A percentile compares a stretch with the other conserved stretches of the same genome.
Conservation (phyloP, 306 rosid species). For the Carpinus viminea region DNA sequence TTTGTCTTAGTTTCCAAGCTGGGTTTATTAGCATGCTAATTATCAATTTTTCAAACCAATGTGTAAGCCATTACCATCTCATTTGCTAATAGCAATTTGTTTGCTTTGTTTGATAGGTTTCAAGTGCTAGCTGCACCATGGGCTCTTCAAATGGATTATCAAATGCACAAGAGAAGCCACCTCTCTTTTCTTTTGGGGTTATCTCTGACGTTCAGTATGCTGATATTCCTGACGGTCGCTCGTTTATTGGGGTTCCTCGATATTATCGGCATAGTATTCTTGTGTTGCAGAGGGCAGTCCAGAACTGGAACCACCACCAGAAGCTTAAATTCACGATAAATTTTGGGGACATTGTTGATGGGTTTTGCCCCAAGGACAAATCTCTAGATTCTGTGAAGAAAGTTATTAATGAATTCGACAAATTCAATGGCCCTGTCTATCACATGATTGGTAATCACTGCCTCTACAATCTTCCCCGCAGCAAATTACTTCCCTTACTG, state of each 20-base stretch:
- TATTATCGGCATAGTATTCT: conserved; percentile 79
- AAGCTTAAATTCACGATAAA: conserved; percentile 67
- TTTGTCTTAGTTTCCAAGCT: not conserved
- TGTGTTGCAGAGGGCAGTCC: conserved; percentile 73
- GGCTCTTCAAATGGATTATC: conserved; percentile 41
- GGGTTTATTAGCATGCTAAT: not conserved
- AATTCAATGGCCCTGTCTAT: conserved; percentile 62
- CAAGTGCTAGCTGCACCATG: conserved; percentile 46
- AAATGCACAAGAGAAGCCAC: conserved; percentile 40
- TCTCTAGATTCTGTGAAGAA: conserved; percentile 59
- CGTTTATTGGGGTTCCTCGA: conserved; percentile 83
- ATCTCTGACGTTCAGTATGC: conserved; percentile 90
- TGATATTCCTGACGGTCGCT: conserved; percentile 84
- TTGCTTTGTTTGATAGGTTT: conserved; percentile 38
- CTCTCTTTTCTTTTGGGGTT: conserved; percentile 82
- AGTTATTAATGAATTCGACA: conserved; percentile 55
- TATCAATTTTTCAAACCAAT: not conserved
- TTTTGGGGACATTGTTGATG: conserved; percentile 91
- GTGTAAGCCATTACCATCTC: not conserved
- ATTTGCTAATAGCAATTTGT: not conserved
- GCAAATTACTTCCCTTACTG: conserved; percentile 65
- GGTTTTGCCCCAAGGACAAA: conserved; percentile 76
- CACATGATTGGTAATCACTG: conserved; percentile 96
- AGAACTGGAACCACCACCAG: conserved; percentile 63
- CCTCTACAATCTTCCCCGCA: conserved; percentile 89